A percentile compares a stretch with the other conserved stretches of the same genome.
phyloP scores from a whole-genome alignment of 2,329 filamentous ascomycete species.

The Xylaria sp. region DNA sequence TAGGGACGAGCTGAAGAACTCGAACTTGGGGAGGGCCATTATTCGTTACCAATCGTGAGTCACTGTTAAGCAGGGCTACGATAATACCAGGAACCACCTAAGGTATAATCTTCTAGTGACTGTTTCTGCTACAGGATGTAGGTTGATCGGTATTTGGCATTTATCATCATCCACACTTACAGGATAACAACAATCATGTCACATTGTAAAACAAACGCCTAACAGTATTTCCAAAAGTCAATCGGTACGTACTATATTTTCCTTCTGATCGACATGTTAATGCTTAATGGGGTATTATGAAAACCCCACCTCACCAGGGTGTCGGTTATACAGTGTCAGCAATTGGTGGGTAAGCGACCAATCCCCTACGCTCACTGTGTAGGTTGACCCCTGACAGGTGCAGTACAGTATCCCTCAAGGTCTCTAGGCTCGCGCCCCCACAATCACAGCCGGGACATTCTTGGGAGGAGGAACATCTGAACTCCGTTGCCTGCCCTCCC shows the following conservation, averaged over 20 bases:
- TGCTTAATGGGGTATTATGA: background rate
- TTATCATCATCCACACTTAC: background rate
- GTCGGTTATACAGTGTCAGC: background rate
- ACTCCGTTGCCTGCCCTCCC: constrained; percentile 20
- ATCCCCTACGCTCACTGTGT: background rate
- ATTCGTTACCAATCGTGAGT: too few relatives aligned
- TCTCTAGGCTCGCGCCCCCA: constrained; percentile 6
- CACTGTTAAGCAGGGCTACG: too few relatives aligned
- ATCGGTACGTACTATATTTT: background rate
- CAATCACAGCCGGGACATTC: constrained; percentile 2
- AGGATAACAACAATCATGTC: background rate
- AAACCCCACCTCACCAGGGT: background rate
- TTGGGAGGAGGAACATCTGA: constrained; percentile 11
- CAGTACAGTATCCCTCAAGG: background rate
- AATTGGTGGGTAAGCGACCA: background rate
- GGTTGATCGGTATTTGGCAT: background rate
- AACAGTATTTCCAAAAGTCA: background rate
- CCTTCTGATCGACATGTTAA: background rate
- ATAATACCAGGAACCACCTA: too few relatives aligned
- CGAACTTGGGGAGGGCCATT: too few relatives aligned
- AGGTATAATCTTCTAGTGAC: too few relatives aligned
- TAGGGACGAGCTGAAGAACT: too few relatives aligned
- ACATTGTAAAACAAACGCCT: background rate
- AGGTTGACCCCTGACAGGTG: constrained; percentile 1
- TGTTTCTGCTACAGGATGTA: too few relatives aligned